Percentiles rank a stretch among this genome's conserved stretches.
Evolutionary conservation across 202 grass and related monocot species (phyloP).

Genomic region (Schoenoplectus tabernaemontani): DNA sequence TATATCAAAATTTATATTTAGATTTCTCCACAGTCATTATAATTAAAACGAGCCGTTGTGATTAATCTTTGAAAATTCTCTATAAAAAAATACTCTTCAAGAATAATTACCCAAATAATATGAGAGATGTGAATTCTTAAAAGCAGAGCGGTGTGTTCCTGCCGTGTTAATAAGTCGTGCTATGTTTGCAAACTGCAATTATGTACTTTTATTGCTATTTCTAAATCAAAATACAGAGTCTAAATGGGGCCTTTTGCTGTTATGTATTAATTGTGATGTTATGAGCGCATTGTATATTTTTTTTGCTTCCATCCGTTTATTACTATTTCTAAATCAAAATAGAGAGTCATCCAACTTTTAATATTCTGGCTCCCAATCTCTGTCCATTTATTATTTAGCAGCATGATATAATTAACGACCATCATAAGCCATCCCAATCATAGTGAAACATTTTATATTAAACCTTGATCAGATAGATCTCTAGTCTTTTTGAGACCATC

Average conservation of each 20-base stretch:
- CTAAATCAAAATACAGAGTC: not conserved
- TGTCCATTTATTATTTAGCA: not conserved
- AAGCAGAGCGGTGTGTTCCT: too few relatives aligned
- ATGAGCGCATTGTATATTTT: not conserved
- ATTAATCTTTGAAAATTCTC: too few relatives aligned
- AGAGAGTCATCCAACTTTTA: too few relatives aligned
- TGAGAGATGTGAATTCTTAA: not conserved
- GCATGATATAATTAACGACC: not conserved
- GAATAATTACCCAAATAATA: too few relatives aligned
- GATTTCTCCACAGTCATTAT: too few relatives aligned
- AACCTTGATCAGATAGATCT: not conserved
- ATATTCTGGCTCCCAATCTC: too few relatives aligned
- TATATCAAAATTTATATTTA: too few relatives aligned
- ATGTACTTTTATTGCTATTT: not conserved
- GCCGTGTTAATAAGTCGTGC: not conserved
- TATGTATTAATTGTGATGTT: not conserved
- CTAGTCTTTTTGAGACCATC: not conserved
- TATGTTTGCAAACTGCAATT: not conserved
- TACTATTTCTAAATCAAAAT: too few relatives aligned
- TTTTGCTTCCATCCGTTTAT: too few relatives aligned
- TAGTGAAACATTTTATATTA: not conserved
- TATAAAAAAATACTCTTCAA: too few relatives aligned
- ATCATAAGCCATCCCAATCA: not conserved
- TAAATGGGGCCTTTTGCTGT: not conserved
- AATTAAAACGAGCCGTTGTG: too few relatives aligned